These are phyloP conservation scores for Theileria orientalis DNA, from an alignment of 169 alveolate genomes.

Conservation along the genomic window DNA sequence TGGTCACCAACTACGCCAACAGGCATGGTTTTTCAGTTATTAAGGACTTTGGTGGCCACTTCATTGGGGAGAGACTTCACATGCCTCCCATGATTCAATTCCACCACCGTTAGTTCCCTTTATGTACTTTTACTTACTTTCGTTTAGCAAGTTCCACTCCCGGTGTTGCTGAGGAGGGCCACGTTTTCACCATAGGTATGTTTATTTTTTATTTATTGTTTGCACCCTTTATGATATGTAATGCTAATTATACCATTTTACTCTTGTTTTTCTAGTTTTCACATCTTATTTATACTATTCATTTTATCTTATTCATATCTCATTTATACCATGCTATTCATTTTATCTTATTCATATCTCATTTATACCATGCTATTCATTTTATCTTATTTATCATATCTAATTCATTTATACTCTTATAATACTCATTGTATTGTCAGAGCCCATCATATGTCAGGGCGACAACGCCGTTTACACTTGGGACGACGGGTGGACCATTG, in stretches of 20 bases:
- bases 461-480: slow-evolving; percentile 78
- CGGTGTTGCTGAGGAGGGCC: slow-evolving; percentile 48
- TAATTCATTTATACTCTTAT: slow-evolving; percentile 81
- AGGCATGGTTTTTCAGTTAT: slow-evolving; percentile 82
- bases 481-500: slow-evolving; percentile 91
- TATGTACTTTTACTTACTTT: not conserved
- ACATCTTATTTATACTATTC: no score
- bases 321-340: no score
- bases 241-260: no score
- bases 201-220: not conserved
- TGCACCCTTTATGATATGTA: no score
- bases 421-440: no score
- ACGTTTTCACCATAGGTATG: slow-evolving; percentile 50
- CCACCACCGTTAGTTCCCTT: slow-evolving; percentile 51
- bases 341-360: no score
- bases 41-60: slow-evolving; percentile 90
- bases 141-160: slow-evolving; percentile 60
- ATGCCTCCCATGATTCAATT: slow-evolving; percentile 88
- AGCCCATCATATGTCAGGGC: slow-evolving; percentile 88
- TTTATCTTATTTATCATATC: slow-evolving; percentile 68
- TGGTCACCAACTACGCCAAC: slow-evolving; percentile 78
- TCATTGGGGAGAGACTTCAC: slow-evolving; percentile 89
- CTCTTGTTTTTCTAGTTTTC: no score
- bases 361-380: no score
- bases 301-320: no score